Conservation (phyloP, 768 basidiomycete genomes). For the Amanita subjunquillea region DNA sequence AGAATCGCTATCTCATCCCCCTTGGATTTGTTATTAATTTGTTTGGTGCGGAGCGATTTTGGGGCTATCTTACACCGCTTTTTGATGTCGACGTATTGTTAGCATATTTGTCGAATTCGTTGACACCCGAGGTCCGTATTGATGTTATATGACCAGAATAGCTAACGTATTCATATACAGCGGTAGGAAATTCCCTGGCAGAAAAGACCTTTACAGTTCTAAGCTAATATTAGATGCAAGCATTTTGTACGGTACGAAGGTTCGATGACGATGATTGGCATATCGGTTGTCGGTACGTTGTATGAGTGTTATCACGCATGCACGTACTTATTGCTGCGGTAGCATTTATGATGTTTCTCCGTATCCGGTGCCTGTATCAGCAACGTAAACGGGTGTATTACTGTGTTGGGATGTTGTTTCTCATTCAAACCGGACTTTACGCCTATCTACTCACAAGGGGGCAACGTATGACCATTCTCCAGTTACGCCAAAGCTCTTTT, state of each 20-base stretch:
- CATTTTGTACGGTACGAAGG: conserved; percentile 44
- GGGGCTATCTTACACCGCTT: not conserved
- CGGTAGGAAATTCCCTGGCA: not conserved
- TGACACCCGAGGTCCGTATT: conserved; percentile 24
- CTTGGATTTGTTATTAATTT: conserved; percentile 53
- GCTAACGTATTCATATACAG: not conserved
- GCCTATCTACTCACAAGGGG: conserved; percentile 44
- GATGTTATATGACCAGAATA: not conserved
- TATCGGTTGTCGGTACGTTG: conserved; percentile 30
- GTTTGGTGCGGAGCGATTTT: conserved; percentile 20
- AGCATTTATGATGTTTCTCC: conserved; percentile 49
- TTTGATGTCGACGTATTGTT: not conserved
- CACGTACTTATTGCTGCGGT: not conserved
- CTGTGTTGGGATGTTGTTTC: conserved; percentile 24
- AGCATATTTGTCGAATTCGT: conserved; percentile 34
- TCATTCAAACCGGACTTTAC: conserved; percentile 36
- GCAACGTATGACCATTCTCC: conserved; percentile 26
- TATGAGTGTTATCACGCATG: not conserved
- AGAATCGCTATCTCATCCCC: conserved; percentile 61
- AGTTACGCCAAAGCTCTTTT: not conserved
- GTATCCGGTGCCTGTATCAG: conserved; percentile 32
- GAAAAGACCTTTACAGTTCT: not conserved
- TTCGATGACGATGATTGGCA: conserved; percentile 40
- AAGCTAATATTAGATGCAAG: conserved; percentile 22
- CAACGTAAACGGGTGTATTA: conserved; percentile 19